These are phyloP conservation scores for Aspergillus felis DNA, from an alignment of 2,329 filamentous ascomycete species.

Conservation along the genomic window DNA sequence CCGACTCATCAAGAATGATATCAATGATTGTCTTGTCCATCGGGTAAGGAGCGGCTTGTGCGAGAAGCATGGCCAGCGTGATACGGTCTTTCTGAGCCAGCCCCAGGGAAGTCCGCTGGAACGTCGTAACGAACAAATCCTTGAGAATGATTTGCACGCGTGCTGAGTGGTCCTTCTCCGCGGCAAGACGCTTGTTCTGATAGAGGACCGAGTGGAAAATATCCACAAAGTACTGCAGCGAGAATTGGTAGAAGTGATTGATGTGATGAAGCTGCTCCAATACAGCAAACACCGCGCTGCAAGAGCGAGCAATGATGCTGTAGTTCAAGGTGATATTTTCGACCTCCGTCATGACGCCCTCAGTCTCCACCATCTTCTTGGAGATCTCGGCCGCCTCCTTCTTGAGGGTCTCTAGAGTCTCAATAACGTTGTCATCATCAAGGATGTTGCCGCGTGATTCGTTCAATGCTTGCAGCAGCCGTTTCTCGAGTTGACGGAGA, in stretches of 20 bases:
- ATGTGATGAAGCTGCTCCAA: conserved; percentile 96
- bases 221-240: conserved; percentile 93
- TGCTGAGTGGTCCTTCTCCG: conserved; percentile 68
- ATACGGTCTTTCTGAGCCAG: conserved; percentile 91
- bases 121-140: conserved; percentile 86
- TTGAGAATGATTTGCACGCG: conserved; percentile 87
- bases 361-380: conserved; percentile 91
- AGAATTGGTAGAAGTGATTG: conserved; percentile 99
- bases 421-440: conserved; percentile 96
- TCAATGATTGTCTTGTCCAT: conserved; percentile 93
- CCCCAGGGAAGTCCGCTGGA: conserved; percentile 88
- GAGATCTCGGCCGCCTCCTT: conserved; percentile 96
- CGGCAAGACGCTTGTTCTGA: conserved; percentile 68
- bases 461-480: conserved; percentile 88
- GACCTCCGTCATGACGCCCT: conserved; percentile 97
- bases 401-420: conserved; percentile 96
- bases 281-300: conserved; percentile 95
- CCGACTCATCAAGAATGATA: conserved; percentile 71
- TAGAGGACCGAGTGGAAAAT: conserved; percentile 93
- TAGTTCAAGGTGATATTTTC: conserved; percentile 95
- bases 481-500: conserved; percentile 90
- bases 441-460: conserved; percentile 97
- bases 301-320: conserved; percentile 86
- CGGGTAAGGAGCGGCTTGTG: conserved; percentile 90
- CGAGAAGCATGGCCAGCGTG: conserved; percentile 89